Evolutionary conservation across 176 grass and related monocot species (phyloP).

Genomic region (Eleusine coracana): DNA sequence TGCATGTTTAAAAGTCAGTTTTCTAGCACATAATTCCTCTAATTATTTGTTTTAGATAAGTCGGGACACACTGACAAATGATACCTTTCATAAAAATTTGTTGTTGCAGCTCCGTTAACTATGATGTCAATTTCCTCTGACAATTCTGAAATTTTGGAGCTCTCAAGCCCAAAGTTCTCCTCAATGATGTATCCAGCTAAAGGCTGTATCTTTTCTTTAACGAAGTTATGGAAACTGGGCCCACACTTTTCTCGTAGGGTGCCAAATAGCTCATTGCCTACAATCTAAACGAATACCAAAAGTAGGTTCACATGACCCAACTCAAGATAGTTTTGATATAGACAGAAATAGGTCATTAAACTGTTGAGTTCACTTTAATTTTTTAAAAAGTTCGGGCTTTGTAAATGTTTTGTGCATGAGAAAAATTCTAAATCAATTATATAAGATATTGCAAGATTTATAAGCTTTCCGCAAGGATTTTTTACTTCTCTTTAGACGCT

Average conservation of each 20-base stretch:
- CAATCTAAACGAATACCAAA: background rate
- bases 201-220: background rate
- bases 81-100: constrained; percentile 54
- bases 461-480: too few species aligned
- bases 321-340: too few species aligned
- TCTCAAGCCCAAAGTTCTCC: constrained; percentile 17
- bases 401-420: too few species aligned
- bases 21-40: background rate
- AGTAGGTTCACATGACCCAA: too few species aligned
- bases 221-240: background rate
- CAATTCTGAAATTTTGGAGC: constrained; percentile 36
- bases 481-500: too few species aligned
- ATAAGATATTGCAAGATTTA: too few species aligned
- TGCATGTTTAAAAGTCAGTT: background rate
- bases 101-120: constrained; percentile 56
- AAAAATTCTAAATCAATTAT: too few species aligned
- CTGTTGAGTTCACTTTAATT: too few species aligned
- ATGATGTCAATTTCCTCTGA: constrained; percentile 43
- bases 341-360: too few species aligned
- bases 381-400: too few species aligned
- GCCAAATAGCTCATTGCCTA: background rate
- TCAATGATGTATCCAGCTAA: background rate
- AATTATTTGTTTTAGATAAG: background rate
- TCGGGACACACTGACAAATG: background rate
- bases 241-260: background rate